A percentile compares a stretch with the other conserved stretches of the same genome.
phyloP scores from a whole-genome alignment of 306 rosid species.

The Cucumis melo region DNA sequence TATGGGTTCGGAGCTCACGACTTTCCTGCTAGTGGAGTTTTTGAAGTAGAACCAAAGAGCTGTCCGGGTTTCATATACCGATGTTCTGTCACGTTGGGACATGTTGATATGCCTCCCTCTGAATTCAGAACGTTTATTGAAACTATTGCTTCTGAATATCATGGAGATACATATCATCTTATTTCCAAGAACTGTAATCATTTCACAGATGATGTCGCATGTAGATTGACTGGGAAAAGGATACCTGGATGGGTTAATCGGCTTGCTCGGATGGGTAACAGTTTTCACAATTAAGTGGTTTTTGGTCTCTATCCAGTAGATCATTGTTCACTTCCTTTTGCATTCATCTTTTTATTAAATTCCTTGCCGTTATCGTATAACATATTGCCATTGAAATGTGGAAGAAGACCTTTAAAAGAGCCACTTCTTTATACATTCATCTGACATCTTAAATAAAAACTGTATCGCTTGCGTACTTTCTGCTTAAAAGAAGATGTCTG shows the following conservation, averaged over 20 bases:
- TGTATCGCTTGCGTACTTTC: neutral
- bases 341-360: neutral
- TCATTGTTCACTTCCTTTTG: neutral
- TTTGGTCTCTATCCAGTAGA: neutral
- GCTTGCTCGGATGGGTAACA: constrained; percentile 82
- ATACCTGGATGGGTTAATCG: constrained; percentile 97
- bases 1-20: constrained; percentile 96
- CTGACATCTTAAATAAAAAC: neutral
- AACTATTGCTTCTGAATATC: constrained; percentile 64
- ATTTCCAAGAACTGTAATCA: constrained; percentile 93
- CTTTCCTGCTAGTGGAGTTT: constrained; percentile 85
- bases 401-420: neutral
- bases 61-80: constrained; percentile 88
- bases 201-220: constrained; percentile 64
- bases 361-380: neutral
- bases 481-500: neutral
- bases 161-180: constrained; percentile 95
- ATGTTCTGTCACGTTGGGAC: constrained; percentile 59
- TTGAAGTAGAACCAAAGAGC: constrained; percentile 80
- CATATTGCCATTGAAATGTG: neutral
- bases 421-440: constrained; percentile 4
- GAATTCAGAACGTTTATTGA: constrained; percentile 66
- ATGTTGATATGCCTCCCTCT: constrained; percentile 27
- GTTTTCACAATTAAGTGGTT: neutral
- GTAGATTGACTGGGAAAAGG: constrained; percentile 52